These are phyloP conservation scores for Hordeum marinum DNA, from an alignment of 176 grass and related monocot species.

Conservation along the genomic window DNA sequence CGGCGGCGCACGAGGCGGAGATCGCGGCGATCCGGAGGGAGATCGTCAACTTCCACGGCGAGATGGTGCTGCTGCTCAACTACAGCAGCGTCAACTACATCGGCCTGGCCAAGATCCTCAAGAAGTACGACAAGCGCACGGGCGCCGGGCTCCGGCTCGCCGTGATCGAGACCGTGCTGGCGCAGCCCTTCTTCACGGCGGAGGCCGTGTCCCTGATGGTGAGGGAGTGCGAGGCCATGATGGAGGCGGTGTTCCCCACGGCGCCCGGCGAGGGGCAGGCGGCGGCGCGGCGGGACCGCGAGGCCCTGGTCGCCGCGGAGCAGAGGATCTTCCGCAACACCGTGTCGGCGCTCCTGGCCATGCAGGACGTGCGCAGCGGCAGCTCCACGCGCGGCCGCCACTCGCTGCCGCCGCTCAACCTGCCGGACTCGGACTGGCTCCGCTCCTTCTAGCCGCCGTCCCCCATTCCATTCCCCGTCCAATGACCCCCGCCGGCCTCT, in stretches of 20 bases:
- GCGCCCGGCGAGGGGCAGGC: constrained; percentile 30
- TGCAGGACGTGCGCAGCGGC: constrained; percentile 75
- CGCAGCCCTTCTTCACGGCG: constrained; percentile 74
- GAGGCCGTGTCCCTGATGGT: constrained; percentile 69
- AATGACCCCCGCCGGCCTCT: constrained; percentile 9
- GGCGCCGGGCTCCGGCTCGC: constrained; percentile 56
- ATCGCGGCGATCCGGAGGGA: constrained; percentile 46
- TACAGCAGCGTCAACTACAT: constrained; percentile 94
- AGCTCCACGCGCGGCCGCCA: constrained; percentile 77
- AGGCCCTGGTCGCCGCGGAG: constrained; percentile 49
- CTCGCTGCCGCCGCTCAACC: constrained; percentile 80
- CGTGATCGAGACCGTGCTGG: constrained; percentile 50
- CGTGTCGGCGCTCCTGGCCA: constrained; percentile 60
- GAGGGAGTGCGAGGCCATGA: constrained; percentile 72
- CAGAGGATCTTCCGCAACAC: constrained; percentile 74
- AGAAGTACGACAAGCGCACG: constrained; percentile 91
- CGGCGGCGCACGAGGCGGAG: constrained; percentile 32
- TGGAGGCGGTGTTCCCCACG: constrained; percentile 44
- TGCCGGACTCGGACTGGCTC: constrained; percentile 62
- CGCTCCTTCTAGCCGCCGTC: constrained; percentile 38
- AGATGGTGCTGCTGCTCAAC: constrained; percentile 87
- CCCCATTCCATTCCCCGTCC: constrained; percentile 31
- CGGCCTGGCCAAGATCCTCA: constrained; percentile 78
- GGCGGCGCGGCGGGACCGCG: constrained; percentile 14
- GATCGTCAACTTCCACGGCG: constrained; percentile 76